Base-by-base conservation (phyloP, 768 basidiomycete species). In the Dictyophora rubrovolvata region DNA sequence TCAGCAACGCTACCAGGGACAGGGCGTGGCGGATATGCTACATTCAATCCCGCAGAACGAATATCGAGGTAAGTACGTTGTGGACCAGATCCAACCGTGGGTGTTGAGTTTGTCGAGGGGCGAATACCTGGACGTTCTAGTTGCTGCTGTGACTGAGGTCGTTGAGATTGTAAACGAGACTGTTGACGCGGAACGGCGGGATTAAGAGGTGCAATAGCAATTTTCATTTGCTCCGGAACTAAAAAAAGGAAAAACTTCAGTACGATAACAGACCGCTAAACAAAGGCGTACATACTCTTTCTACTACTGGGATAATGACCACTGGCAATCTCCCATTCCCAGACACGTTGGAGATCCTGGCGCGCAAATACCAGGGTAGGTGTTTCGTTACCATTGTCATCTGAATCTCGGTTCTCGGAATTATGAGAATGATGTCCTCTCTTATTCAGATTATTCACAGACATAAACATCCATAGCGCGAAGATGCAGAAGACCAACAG, bases 311-410 rank as follows among this genome's bases (percentile, higher is more conserved):
- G 95, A 75, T 93, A 93, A 72, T 96, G 93, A 0, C 96, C 96
- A 62, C 90, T 89, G 34, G 83, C 75, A 59, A 98, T 80, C 72
- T 99, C 95, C 93, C 93, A 98, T 61, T 85, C 77, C 94, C 94
- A 98, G 70, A 99, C 89, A 59, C 86, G 79, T 66, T 87, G 89
- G 47, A 96, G 69, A 67, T 97, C 93, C 59, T 87, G 83, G 52
- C 85, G 77, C 59, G 77, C 76, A 66, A 81, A 92, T 36, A 93
- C 81, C 28, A 93, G 77, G 9, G 90, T 90, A 22, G 86, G 75
- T 16, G 83, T 76, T 50, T 86, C 83, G 46, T 76, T 76, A 17
- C 73, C 69, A 49, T 82, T 77, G 17, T 78, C 75, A 37, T 78
- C 72, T 12, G 61, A 47, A 7, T 84, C 77, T 85, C 85, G 77